phyloP scores from a whole-genome alignment of 176 grass and related monocot genomes.

The Eleusine indica region DNA sequence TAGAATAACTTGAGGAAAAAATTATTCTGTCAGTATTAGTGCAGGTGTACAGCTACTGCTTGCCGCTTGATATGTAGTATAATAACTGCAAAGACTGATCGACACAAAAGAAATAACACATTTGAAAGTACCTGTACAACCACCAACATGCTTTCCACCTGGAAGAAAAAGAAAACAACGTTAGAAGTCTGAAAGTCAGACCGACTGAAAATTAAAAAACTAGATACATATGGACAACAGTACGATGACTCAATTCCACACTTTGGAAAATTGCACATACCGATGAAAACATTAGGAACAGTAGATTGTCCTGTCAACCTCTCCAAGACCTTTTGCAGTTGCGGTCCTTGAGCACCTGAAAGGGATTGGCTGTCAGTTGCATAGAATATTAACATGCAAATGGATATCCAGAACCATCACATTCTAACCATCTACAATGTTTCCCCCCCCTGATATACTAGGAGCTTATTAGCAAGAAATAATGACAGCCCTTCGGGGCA shows the following conservation, averaged over 20 bases:
- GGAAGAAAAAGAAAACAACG: conserved; percentile 34
- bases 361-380: conserved; percentile 17
- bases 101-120: conserved; percentile 19
- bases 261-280: conserved; percentile 36
- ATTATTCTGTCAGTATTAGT: not conserved
- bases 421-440: conserved; percentile 4
- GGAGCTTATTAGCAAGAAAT: not conserved
- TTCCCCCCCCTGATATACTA: not conserved
- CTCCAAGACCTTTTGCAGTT: conserved; percentile 88
- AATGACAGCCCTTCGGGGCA: not conserved
- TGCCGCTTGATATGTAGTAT: conserved; percentile 9
- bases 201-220: conserved; percentile 1
- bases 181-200: conserved; percentile 20
- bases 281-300: conserved; percentile 93
- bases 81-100: conserved; percentile 15
- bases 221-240: not conserved
- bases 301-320: conserved; percentile 81
- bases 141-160: conserved; percentile 92
- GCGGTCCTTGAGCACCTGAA: conserved; percentile 80
- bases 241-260: not conserved
- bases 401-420: not conserved
- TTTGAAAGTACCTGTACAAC: conserved; percentile 74
- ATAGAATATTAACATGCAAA: conserved; percentile 13
- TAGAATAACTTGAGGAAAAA: conserved; percentile 4
- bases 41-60: not conserved